These are phyloP conservation scores for Exophiala xenobiotica DNA, from an alignment of 2,329 filamentous ascomycete genomes.

Conservation along the genomic window DNA sequence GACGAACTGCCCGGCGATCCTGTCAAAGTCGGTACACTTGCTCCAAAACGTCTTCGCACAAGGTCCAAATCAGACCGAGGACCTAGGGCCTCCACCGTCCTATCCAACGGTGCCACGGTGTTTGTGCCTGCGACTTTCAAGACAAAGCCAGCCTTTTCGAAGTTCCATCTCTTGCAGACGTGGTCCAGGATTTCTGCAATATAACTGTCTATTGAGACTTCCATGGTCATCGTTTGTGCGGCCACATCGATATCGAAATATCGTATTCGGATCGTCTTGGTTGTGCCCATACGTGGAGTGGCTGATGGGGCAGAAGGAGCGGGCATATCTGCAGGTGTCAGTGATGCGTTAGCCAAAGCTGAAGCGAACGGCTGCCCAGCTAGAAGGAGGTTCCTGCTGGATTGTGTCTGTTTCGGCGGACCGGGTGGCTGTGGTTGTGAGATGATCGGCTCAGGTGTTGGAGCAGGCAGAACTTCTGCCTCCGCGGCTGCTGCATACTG, in stretches of 20 bases:
- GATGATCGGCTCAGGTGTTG: slow-evolving; percentile 26
- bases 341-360: slow-evolving; percentile 45
- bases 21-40: slow-evolving; percentile 52
- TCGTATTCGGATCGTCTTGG: slow-evolving; percentile 59
- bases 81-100: slow-evolving; percentile 64
- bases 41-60: slow-evolving; percentile 61
- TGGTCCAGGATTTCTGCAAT: slow-evolving; percentile 66
- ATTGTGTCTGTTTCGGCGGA: slow-evolving; percentile 23
- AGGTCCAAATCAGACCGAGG: slow-evolving; percentile 61
- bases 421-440: slow-evolving; percentile 6
- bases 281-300: slow-evolving; percentile 56
- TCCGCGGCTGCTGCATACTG: slow-evolving; percentile 44
- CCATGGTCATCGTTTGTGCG: slow-evolving; percentile 52
- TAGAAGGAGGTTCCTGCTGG: slow-evolving; percentile 42
- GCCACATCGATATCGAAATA: slow-evolving; percentile 61
- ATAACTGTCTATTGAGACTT: slow-evolving; percentile 64
- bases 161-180: slow-evolving; percentile 60
- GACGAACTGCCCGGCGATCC: slow-evolving; percentile 62
- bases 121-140: slow-evolving; percentile 64
- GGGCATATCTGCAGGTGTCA: slow-evolving; percentile 48
- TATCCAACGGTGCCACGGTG: slow-evolving; percentile 62
- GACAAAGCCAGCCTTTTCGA: slow-evolving; percentile 64
- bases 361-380: slow-evolving; percentile 46
- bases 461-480: slow-evolving; percentile 33
- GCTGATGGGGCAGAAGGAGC: slow-evolving; percentile 44